Evolutionary conservation across 2,329 filamentous ascomycete species (phyloP).

Genomic region (Ophiosphaerella herpotricha): DNA sequence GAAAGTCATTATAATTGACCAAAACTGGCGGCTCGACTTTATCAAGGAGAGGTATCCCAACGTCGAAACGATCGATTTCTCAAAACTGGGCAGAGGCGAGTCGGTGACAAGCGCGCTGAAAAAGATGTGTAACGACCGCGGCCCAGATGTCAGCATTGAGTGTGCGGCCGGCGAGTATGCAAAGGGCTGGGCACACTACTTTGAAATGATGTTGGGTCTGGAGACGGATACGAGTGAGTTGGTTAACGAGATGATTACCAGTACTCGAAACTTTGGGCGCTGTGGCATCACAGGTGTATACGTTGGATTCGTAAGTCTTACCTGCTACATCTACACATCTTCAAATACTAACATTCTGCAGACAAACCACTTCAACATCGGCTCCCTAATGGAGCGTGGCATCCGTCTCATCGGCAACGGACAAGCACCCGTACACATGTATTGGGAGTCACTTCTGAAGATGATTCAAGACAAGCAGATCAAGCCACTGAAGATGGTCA

Average conservation of each 20-base stretch:
- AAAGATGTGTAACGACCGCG: conserved; percentile 69
- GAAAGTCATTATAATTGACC: conserved; percentile 79
- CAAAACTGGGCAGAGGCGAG: conserved; percentile 62
- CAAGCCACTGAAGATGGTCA: conserved; percentile 79
- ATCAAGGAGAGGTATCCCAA: conserved; percentile 68
- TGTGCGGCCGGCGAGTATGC: conserved; percentile 67
- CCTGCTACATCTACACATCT: background rate
- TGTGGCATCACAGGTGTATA: conserved; percentile 78
- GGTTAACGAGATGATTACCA: conserved; percentile 77
- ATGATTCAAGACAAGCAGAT: conserved; percentile 70
- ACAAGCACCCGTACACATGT: conserved; percentile 76
- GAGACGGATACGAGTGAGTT: conserved; percentile 87
- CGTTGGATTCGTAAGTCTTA: conserved; percentile 59
- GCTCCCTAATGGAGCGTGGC: conserved; percentile 84
- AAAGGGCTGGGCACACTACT: conserved; percentile 65
- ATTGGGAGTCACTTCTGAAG: conserved; percentile 78
- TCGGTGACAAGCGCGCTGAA: conserved; percentile 75
- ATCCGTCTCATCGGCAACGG: conserved; percentile 75
- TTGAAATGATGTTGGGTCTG: conserved; percentile 65
- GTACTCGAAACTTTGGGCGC: conserved; percentile 72
- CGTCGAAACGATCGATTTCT: conserved; percentile 72
- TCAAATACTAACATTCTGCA: conserved; percentile 36
- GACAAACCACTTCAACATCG: conserved; percentile 84
- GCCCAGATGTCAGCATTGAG: conserved; percentile 76
- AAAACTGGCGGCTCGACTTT: conserved; percentile 71